Conservation (phyloP, 495 filamentous ascomycete species). For the Annulohypoxylon maeteangense region DNA sequence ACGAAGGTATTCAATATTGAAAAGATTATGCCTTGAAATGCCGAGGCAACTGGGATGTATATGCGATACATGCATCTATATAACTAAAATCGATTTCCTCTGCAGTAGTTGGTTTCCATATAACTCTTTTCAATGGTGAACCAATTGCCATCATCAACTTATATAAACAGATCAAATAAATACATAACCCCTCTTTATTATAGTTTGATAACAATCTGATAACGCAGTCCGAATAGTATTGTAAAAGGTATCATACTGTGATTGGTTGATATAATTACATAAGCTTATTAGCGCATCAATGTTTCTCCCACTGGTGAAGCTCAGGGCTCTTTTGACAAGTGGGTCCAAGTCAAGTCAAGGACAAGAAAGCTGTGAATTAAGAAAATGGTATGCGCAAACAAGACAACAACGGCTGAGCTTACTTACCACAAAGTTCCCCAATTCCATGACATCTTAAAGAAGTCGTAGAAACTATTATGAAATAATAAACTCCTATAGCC, state of each 20-base stretch:
- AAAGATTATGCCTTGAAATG: not conserved
- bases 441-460: not conserved
- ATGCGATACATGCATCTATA: not conserved
- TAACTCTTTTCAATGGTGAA: not conserved
- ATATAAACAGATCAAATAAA: not conserved
- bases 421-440: not conserved
- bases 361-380: not conserved
- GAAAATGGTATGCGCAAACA: not conserved
- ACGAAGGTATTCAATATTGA: not conserved
- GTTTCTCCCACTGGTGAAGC: slow-evolving; percentile 19
- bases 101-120: slow-evolving; percentile 1
- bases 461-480: not conserved
- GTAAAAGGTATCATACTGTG: not conserved
- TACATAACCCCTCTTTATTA: not conserved
- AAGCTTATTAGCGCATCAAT: slow-evolving; percentile 26
- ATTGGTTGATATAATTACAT: not conserved
- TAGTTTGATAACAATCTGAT: not conserved
- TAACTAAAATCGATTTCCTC: not conserved
- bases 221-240: not conserved
- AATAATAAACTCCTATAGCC: not conserved
- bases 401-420: not conserved
- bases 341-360: not conserved
- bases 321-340: not conserved
- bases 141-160: not conserved
- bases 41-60: not conserved